These are phyloP conservation scores for Papiliotrema terrestris DNA, from an alignment of 1,284 basidiomycete species.

Conservation along the genomic window DNA sequence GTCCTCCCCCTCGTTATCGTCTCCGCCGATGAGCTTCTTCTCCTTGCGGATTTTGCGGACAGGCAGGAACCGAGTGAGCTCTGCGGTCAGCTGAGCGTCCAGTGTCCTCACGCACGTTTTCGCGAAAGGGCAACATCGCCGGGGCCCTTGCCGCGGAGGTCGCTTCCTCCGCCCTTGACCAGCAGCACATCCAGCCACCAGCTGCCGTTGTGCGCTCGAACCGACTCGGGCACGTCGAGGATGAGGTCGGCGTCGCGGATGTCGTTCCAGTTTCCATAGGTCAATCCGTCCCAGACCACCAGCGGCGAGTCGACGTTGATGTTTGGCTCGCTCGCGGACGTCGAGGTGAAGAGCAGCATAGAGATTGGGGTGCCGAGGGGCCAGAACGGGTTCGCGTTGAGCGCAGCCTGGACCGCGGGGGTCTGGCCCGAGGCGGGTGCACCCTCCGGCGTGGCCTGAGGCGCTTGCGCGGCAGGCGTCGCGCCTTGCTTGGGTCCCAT, in stretches of 20 bases:
- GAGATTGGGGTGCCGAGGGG: constrained; percentile 46
- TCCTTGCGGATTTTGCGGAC: constrained; percentile 70
- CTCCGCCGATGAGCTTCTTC: constrained; percentile 69
- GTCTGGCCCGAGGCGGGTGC: constrained; percentile 2
- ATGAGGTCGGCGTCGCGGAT: constrained; percentile 61
- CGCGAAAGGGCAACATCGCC: constrained; percentile 67
- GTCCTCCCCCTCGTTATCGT: constrained; percentile 42
- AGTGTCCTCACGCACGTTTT: constrained; percentile 61
- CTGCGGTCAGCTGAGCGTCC: constrained; percentile 50
- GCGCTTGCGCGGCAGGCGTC: not conserved
- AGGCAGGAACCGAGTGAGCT: constrained; percentile 76
- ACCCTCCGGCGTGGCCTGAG: not conserved
- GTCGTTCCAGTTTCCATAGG: constrained; percentile 76
- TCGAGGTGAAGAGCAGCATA: constrained; percentile 71
- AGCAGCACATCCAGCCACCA: constrained; percentile 82
- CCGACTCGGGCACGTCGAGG: constrained; percentile 72
- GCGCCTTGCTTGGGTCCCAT: constrained; percentile 4
- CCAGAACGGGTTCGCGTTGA: constrained; percentile 43
- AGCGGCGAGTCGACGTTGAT: constrained; percentile 52
- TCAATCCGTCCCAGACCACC: constrained; percentile 69
- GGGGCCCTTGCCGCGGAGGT: constrained; percentile 60
- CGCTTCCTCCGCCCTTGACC: constrained; percentile 57
- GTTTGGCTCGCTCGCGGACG: constrained; percentile 21
- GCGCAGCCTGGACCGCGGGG: constrained; percentile 1
- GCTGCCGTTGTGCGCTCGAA: constrained; percentile 65